Percentiles rank a stretch among this genome's conserved stretches.
These are phyloP conservation scores for Dactylellina parvicollis DNA, from an alignment of 2,329 filamentous ascomycete species.

Conservation along the genomic window DNA sequence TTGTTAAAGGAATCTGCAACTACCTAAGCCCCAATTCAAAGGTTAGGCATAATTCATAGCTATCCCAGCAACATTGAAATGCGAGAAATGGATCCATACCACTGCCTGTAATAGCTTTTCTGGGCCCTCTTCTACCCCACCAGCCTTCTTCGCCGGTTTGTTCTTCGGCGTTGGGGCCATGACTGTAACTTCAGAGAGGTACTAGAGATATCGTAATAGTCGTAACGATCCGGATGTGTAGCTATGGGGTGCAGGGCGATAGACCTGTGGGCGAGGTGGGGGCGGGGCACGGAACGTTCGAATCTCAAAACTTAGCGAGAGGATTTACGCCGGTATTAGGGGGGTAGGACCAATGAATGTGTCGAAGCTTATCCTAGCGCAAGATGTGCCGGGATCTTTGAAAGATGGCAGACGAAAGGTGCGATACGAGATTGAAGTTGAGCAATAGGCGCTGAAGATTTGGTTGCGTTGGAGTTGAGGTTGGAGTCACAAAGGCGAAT, in stretches of 20 bases:
- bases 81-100: constrained; percentile 5
- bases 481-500: constrained; percentile 8
- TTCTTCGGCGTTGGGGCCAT: constrained; percentile 32
- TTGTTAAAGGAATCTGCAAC: constrained; percentile 95
- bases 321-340: no score
- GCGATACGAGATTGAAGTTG: no score
- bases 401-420: no score
- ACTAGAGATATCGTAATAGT: neutral
- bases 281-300: no score
- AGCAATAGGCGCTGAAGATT: constrained; percentile 1
- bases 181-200: neutral
- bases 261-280: neutral
- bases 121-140: constrained; percentile 24
- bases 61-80: neutral
- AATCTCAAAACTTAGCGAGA: no score
- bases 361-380: no score
- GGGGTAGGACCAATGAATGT: no score
- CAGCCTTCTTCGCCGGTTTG: constrained; percentile 14
- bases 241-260: neutral
- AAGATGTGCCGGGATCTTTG: no score
- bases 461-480: constrained; percentile 4
- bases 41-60: neutral
- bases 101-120: constrained; percentile 31
- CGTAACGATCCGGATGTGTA: neutral
- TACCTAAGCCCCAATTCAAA: constrained; percentile 67